Base-by-base conservation (phyloP, 495 filamentous ascomycete species). In the Arthonia radiata region DNA sequence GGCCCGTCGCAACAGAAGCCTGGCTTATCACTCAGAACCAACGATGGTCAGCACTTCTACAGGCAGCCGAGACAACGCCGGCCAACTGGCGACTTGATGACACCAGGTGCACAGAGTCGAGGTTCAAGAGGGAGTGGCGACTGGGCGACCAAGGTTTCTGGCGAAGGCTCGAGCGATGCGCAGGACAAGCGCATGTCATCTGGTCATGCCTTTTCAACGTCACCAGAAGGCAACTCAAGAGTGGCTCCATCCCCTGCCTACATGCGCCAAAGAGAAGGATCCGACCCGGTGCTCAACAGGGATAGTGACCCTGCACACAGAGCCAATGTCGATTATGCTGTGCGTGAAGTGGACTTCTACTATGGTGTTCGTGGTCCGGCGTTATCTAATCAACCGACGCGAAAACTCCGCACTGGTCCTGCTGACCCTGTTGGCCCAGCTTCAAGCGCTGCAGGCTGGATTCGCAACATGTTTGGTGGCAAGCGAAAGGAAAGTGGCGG, bases 381-480 rank as follows among this genome's bases (percentile, higher is more conserved):
- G 6, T 56, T 94, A 4, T 81, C 77, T 0, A 71, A 73, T 26
- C 66, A 59, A 9, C 77, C 74, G 3, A 75, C 73, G 17, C 60
- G 86, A 18, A 80, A 75, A 41, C 53, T 92, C 27, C 78, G 81
- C 38, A 97, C 86, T 3, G 89, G 86, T 0, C 86, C 86, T 2
- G 81, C 83, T 11, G 89, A 97, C 49, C 86, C 86, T 4, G 90
- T 82, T 18, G 71, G 79, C 0, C 81, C 83, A 2, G 73, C 86
- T 8, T 70, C 76, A 3, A 77, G 73, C 5, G 82, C 86, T 2
- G 70, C 76, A 2, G 78, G 79, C 1, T 97, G 82, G 74, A 61
- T 97, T 46, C 70, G 73, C 36, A 24, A 32, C 18, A 48, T 90
- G 17, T 62, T 92, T 31, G 67, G 67, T 16, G 76, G 71, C 5